Percentiles rank a stretch among this genome's conserved stretches.
phyloP scores from a whole-genome alignment of 441 rosid genomes.

The Brassica hybrid region DNA sequence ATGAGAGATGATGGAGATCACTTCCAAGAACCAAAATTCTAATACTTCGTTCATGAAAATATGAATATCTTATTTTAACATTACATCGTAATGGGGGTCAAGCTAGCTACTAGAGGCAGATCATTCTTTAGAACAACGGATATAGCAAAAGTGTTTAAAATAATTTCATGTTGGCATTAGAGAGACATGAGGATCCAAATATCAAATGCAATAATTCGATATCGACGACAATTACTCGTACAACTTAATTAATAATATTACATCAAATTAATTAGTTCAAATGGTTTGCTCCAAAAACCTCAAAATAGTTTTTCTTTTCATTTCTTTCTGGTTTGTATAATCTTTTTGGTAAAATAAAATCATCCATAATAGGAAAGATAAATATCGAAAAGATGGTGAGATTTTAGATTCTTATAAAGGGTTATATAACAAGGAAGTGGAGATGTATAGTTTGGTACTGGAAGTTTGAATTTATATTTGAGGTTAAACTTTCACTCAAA shows the following conservation, averaged over 20 bases:
- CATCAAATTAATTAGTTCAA: background rate
- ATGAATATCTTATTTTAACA: background rate
- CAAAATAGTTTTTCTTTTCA: background rate
- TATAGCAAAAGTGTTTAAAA: constrained; percentile 18
- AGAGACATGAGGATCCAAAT: constrained; percentile 19
- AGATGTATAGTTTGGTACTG: constrained; percentile 6
- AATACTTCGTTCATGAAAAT: background rate
- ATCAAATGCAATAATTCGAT: background rate
- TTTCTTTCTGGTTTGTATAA: background rate
- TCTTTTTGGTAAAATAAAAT: background rate
- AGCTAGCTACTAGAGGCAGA: background rate
- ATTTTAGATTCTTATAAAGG: background rate
- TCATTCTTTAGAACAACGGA: background rate
- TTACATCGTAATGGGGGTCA: constrained; percentile 2
- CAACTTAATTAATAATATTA: background rate
- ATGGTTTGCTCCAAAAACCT: background rate
- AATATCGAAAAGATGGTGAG: background rate
- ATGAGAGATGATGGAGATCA: background rate
- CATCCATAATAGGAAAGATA: background rate
- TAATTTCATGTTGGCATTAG: constrained; percentile 24
- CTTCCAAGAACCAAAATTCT: background rate
- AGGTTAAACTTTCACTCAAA: constrained; percentile 12
- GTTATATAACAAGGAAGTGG: background rate
- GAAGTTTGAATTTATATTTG: constrained; percentile 14
- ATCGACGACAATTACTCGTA: background rate